A percentile compares a stretch with the other conserved stretches of the same genome.
Conservation (phyloP, 2,329 filamentous ascomycete genomes). For the Pseudocercospora eumusae region DNA sequence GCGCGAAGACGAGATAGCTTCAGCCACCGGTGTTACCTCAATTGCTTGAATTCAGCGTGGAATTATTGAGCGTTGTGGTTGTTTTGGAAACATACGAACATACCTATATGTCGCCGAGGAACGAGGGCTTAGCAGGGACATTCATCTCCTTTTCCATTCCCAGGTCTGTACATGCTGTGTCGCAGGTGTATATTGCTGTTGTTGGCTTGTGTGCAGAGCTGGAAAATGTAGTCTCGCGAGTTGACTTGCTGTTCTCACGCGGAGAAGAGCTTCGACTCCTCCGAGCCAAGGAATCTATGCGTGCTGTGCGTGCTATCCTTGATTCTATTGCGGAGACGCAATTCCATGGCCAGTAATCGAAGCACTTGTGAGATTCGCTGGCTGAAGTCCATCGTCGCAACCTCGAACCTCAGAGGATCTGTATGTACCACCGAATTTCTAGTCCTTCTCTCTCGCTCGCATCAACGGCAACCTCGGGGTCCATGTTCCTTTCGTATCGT, state of each 20-base stretch:
- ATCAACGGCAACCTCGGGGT: too few species aligned
- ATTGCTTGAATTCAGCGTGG: not conserved
- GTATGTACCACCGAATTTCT: too few species aligned
- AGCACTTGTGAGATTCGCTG: too few species aligned
- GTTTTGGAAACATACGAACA: slow-evolving; percentile 8
- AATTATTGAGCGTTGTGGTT: not conserved
- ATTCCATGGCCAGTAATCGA: too few species aligned
- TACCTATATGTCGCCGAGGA: slow-evolving; percentile 9
- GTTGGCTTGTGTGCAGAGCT: not conserved
- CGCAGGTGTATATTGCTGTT: not conserved
- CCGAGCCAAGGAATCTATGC: not conserved
- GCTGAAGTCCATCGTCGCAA: too few species aligned
- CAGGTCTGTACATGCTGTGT: not conserved
- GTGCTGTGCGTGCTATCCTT: too few species aligned
- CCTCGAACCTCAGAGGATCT: too few species aligned
- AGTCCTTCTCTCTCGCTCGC: too few species aligned
- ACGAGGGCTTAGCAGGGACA: slow-evolving; percentile 11
- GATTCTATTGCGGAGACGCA: too few species aligned
- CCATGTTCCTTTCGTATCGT: too few species aligned
- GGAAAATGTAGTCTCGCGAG: not conserved
- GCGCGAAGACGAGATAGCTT: not conserved
- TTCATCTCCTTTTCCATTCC: not conserved
- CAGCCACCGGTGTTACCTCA: not conserved
- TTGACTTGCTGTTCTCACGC: not conserved
- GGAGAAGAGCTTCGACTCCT: not conserved